Base-by-base conservation (phyloP, 805 yeast species). In the Kurtzmaniella fragi region DNA sequence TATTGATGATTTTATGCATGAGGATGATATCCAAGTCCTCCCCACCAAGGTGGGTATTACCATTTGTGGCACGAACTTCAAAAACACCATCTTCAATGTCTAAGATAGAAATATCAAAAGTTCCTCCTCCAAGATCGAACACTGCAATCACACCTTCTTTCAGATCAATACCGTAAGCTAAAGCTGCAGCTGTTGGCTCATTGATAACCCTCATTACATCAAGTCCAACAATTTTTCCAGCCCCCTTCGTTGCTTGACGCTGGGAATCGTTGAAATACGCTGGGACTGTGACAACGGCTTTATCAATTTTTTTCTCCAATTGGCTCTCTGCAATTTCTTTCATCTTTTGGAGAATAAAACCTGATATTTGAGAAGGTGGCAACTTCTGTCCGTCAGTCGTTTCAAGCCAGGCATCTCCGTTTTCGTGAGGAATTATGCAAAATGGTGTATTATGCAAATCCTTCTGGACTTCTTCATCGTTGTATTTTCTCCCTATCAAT, bases 171-270 rank as follows among this genome's bases (percentile, higher is more conserved):
- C 93, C 93, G 56, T 84, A 84, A 31, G 91, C 89, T 50, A 84
- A 70, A 12, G 91, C 91, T 23, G 93, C 91, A 9, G 91, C 91
- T 17, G 93, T 84, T 31, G 93, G 93, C 61, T 84, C 93, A 59
- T 84, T 84, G 26, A 84, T 75, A 34, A 84, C 89, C 58, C 95
- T 69, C 50, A 84, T 61, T 23, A 84, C 84, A 42, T 84, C 80
- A 48, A 84, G 61, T 17, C 91, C 91, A n/a, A 84, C 84, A 48
- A 82, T 63, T 51, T 72, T 70, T 27, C 91, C 95, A 0, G 91
- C 86, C 54, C 74, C 75, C 55, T 84, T 82, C n/a, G 93, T 84
- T 4, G 91, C 90, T 56, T 80, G 89, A 59, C 93, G 72, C 59
- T 84, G 93, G 14, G 84, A 71, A 59, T 84, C 91, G 60, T 84